Evolutionary conservation across 441 rosid species (phyloP).

Genomic region (Populus hybrid): DNA sequence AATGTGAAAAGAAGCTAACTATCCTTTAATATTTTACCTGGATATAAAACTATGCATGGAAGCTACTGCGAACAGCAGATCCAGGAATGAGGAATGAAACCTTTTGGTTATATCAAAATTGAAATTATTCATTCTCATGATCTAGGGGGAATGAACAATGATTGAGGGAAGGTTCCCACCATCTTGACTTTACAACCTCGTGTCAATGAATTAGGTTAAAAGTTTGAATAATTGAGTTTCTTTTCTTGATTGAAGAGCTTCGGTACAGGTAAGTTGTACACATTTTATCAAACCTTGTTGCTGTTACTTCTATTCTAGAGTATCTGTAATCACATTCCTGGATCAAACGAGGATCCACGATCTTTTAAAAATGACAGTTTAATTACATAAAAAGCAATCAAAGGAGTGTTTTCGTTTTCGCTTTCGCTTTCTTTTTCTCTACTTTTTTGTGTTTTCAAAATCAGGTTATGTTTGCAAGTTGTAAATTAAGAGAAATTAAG

Average conservation of each 20-base stretch:
- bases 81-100: constrained; percentile 5
- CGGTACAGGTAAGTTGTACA: not conserved
- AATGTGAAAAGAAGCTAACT: not conserved
- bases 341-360: too few species aligned
- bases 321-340: too few species aligned
- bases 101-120: not conserved
- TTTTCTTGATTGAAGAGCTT: constrained; percentile 25
- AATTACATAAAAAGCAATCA: too few species aligned
- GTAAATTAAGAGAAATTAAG: too few species aligned
- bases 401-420: too few species aligned
- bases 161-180: constrained; percentile 49
- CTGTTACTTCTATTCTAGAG: too few species aligned
- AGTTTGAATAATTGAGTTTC: constrained; percentile 44
- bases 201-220: constrained; percentile 54
- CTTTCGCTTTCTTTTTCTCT: too few species aligned
- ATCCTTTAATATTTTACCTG: not conserved
- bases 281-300: not conserved
- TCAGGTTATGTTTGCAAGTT: too few species aligned
- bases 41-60: not conserved
- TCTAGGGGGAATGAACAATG: constrained; percentile 40
- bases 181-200: constrained; percentile 48
- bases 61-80: not conserved
- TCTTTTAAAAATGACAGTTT: too few species aligned
- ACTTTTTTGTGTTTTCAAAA: too few species aligned
- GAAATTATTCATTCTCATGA: not conserved